Evolutionary conservation across 768 basidiomycete genomes (phyloP), one percentile per base, ranked within the genome.

Genomic region (Lepiota subincarnata): DNA sequence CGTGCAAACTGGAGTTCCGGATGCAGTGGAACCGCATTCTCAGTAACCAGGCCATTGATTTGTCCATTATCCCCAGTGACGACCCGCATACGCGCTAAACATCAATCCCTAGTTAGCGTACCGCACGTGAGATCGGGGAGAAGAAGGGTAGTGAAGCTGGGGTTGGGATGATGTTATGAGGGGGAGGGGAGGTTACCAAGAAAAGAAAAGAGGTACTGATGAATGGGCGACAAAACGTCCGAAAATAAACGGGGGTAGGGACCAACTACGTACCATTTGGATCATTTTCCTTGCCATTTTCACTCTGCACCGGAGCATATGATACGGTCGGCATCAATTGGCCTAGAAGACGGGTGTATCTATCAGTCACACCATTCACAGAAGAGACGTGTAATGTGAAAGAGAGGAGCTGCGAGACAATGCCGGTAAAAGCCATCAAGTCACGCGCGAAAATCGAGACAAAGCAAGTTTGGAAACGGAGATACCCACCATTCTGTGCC

Each of bases 1-100:
- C 89, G 80, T 2, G 88, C 84, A 56, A 82, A 84, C 55, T 92
- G 89, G 20, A 86, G 71, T 62, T 92, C 89, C 3, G 84, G 82
- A 39, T 80, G 73, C 36, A 82, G 68, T 7, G 53, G 53, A 24
- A 48, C 48, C 5, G 53, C 53, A 19, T 54, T 54, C 48, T 54
- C 53, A 20, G 53, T 54, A 20, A 54, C 53, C 14, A 54, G 53
- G 4, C 53, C 53, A 18, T 54, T 54, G 16, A 54, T 47, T 38
- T 40, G 45, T n/a, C 53, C 53, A 34, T 31, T 44, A 11, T 61
- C 55, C 6, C 56, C 41, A 47, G 53, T 54, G 48, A 52, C 56
- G 28, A 56, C 43, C 5, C 46, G 24, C 46, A 48, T 47, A 48
- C 60, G 57, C n/a, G 48, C 38, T 53, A 46, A 18, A 37, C 14